Conservation (phyloP, 208 protist species). For the Leishmania braziliensis region DNA sequence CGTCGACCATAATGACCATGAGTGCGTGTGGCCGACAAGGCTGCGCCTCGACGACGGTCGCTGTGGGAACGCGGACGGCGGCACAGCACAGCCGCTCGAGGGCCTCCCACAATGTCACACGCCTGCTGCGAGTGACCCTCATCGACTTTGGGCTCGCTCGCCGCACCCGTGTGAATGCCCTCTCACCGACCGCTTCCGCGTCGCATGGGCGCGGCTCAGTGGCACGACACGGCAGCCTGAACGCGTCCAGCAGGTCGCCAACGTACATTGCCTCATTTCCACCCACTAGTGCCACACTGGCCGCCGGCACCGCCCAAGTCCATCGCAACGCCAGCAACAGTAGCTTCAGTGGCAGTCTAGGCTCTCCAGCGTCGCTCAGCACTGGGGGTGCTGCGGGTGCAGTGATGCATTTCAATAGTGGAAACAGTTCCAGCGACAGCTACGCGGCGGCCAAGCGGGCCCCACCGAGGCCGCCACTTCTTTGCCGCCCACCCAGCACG, state of each 20-base stretch:
- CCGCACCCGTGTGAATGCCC: conserved; percentile 33
- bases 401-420: background rate
- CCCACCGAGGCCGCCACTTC: conserved; percentile 2
- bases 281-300: background rate
- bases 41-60: background rate
- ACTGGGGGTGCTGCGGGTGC: background rate
- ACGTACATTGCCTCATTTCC: background rate
- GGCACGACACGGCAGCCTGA: conserved; percentile 10
- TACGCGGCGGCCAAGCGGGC: background rate
- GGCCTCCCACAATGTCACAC: conserved; percentile 23
- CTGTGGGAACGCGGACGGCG: background rate
- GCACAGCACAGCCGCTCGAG: conserved; percentile 7
- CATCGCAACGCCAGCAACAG: background rate
- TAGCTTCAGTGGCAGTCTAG: conserved; percentile 5
- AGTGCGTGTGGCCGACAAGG: background rate
- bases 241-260: conserved; percentile 17
- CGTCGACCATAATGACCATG: background rate
- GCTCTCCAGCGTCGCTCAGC: background rate
- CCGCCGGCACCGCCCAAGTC: background rate
- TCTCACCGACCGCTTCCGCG: background rate
- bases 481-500: background rate
- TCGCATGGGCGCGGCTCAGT: conserved; percentile 2
- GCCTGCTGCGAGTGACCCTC: conserved; percentile 63
- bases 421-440: conserved; percentile 15
- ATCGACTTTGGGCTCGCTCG: conserved; percentile 84